A percentile compares a stretch with the other conserved stretches of the same genome.
Evolutionary conservation across 2,329 filamentous ascomycete genomes (phyloP).

Genomic region (Aureobasidium namibiae): DNA sequence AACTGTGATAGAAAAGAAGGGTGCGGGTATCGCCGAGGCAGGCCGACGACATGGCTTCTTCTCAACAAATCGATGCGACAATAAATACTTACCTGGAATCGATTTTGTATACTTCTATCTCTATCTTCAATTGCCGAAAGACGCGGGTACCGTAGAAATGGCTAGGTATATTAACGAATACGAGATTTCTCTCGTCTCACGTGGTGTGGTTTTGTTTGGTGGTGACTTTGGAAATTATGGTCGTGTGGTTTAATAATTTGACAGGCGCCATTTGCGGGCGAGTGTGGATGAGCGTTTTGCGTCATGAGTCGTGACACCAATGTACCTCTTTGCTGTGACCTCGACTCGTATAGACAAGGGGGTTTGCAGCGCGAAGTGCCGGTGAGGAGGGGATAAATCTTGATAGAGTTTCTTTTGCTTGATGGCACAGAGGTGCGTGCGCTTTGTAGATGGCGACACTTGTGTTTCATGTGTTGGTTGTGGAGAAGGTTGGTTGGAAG

Average conservation of each 20-base stretch:
- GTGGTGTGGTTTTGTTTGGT: background rate
- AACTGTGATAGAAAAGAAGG: too few species aligned
- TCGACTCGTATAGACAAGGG: background rate
- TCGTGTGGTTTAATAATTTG: background rate
- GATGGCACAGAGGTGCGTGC: background rate
- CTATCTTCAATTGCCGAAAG: background rate
- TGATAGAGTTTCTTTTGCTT: background rate
- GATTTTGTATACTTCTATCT: too few species aligned
- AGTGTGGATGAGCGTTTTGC: background rate
- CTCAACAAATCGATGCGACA: background rate
- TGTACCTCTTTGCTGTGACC: background rate
- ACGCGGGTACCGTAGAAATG: background rate
- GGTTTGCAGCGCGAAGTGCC: background rate
- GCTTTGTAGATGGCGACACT: background rate
- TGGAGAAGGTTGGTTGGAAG: background rate
- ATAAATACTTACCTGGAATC: background rate
- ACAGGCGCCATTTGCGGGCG: background rate
- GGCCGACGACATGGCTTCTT: background rate
- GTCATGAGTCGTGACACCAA: background rate
- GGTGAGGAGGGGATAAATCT: background rate
- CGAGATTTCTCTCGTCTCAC: background rate
- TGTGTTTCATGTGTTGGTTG: background rate
- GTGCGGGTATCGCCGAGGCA: background rate
- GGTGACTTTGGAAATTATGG: background rate
- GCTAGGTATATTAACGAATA: background rate